Conservation (phyloP, 495 filamentous ascomycete species). For the Zalerion maritima region DNA sequence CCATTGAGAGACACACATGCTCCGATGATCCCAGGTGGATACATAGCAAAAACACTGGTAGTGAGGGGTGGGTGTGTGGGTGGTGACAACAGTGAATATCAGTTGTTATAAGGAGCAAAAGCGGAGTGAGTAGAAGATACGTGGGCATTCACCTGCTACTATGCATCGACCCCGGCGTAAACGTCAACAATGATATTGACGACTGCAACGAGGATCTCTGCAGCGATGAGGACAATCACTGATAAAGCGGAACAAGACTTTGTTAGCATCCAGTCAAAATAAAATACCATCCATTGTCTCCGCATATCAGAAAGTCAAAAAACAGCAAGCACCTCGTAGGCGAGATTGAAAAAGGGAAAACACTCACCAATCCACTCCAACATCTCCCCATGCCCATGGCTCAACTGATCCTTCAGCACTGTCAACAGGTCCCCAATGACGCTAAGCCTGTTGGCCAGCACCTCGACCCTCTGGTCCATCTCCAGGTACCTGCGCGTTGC, state of each 20-base stretch:
- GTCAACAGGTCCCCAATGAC: conserved; percentile 91
- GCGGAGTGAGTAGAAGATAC: not conserved
- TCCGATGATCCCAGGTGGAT: too few species aligned
- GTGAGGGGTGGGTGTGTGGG: too few species aligned
- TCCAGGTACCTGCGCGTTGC: conserved; percentile 90
- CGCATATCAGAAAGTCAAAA: conserved; percentile 3
- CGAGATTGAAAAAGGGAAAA: not conserved
- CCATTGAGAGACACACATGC: too few species aligned
- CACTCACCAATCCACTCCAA: conserved; percentile 85
- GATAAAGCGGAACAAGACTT: conserved; percentile 1
- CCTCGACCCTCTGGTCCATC: conserved; percentile 88
- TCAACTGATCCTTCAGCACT: conserved; percentile 91
- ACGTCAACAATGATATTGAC: conserved; percentile 95
- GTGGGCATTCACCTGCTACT: conserved; percentile 3
- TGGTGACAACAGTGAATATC: too few species aligned
- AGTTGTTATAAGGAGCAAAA: too few species aligned
- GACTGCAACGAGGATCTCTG: conserved; percentile 85
- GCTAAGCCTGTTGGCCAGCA: conserved; percentile 78
- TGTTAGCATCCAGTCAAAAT: not conserved
- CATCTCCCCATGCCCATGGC: conserved; percentile 90
- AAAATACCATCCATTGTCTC: not conserved
- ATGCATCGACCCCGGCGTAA: conserved; percentile 65
- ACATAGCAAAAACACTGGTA: too few species aligned
- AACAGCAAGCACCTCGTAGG: not conserved
- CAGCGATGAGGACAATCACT: conserved; percentile 92